These are phyloP conservation scores for Paraconiothyrium brasiliense DNA, from an alignment of 2,329 filamentous ascomycete species.

Conservation along the genomic window DNA sequence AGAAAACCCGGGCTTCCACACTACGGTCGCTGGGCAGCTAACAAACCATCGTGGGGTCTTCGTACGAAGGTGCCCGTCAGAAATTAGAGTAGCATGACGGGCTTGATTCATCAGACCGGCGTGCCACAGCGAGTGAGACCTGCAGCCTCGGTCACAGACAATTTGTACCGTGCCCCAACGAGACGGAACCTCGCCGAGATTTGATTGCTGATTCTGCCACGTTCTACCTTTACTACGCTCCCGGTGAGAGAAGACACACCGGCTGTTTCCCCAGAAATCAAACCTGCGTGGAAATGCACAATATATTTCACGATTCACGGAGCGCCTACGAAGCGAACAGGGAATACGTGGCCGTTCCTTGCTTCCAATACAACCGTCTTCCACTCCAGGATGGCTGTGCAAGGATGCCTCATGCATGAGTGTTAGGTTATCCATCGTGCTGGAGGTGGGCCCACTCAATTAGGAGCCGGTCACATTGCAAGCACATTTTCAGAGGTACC, in stretches of 20 bases:
- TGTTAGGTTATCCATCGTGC: neutral
- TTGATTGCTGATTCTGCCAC: constrained; percentile 1
- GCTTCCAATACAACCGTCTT: neutral
- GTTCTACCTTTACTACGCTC: neutral
- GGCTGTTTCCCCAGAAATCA: constrained; percentile 7
- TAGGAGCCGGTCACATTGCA: constrained; percentile 5
- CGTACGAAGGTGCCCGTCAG: constrained; percentile 1
- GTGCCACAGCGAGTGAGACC: neutral
- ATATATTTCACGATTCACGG: neutral
- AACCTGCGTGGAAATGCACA: neutral
- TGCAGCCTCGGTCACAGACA: constrained; percentile 4
- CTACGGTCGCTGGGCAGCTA: constrained; percentile 1
- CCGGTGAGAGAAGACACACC: constrained; percentile 1
- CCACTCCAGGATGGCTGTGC: constrained; percentile 7
- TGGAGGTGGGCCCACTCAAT: constrained; percentile 8
- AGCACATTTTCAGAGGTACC: neutral
- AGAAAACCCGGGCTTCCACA: constrained; percentile 15
- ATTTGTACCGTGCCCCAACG: neutral
- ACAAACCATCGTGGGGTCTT: neutral
- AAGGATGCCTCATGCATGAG: neutral
- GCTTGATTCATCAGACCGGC: constrained; percentile 1
- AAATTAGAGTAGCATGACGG: constrained; percentile 1
- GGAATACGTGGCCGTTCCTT: neutral
- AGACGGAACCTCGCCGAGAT: neutral
- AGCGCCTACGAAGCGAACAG: neutral